Evolutionary conservation across 345 rosid species (phyloP), one percentile per base, ranked within the genome.

Genomic region (Aegle marmelos): DNA sequence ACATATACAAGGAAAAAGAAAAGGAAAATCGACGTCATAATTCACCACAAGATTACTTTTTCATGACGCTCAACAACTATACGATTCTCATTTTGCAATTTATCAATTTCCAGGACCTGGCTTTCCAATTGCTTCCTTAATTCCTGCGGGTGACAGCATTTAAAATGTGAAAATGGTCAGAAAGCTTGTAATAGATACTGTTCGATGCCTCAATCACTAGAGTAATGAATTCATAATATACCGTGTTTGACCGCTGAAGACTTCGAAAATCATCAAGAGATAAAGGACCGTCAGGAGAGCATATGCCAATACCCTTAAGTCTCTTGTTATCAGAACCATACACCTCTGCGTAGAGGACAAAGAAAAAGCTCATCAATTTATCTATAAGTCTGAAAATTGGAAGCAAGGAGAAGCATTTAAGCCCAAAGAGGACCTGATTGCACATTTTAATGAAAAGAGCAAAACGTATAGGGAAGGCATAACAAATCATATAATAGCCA

Each of bases 251-350:
- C 64, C 93, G 94, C 73, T 94, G 99, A 76, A 96, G 97, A 83
- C 94, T 96, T 78, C 94, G 89, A 83, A 96, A 96, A 91, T 96
- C 98, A 87, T 92, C 97, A 75, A 96, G 92, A 73, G 95, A 96
- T 82, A 94, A 76, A 75, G 99, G 99, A 81, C 98, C 99, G 76
- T 94, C 95, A 28, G 93, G 92, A 86, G 94, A 95, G 88, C 97
- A 92, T 84, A 94, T 91, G 69, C 97, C 99, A 76, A 92, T 88
- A 30, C 97, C 97, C 82, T 94, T 96, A 58, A 87, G 81, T 79
- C 95, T 92, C 85, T 96, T 94, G 80, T 63, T 89, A 76, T 94
- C 95, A 65, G 81, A 77, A 72, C 72, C 72, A 81, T 84, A 53
- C 75, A 91, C 98, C 84, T 90, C 99, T 94, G 86, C 78, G 57